A percentile compares a stretch with the other conserved stretches of the same genome.
phyloP scores from a whole-genome alignment of 2,329 filamentous ascomycete species.

The Emmonsiellopsis sp. region DNA sequence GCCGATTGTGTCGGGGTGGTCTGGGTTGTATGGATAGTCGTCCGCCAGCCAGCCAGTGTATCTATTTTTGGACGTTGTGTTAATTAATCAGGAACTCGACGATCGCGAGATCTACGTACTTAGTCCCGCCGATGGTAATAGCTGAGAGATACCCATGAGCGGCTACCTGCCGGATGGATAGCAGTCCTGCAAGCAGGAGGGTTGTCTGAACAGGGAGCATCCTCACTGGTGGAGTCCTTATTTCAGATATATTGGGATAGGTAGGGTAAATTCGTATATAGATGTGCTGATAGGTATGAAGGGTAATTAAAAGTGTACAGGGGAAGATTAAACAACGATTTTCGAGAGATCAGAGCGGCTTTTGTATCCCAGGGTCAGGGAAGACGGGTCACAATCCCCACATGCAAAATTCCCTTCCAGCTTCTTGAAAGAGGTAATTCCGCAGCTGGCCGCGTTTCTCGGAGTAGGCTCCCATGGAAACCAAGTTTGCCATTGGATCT shows the following conservation, averaged over 20 bases:
- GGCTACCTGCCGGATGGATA: conserved; percentile 22
- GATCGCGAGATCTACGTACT: conserved; percentile 14
- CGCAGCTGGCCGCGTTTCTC: too few relatives aligned
- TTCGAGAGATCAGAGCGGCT: not conserved
- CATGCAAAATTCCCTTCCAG: too few relatives aligned
- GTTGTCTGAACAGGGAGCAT: not conserved
- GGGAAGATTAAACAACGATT: not conserved
- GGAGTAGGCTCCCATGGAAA: too few relatives aligned
- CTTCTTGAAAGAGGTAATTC: too few relatives aligned
- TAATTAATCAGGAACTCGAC: not conserved
- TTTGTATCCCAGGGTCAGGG: not conserved
- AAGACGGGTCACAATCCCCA: too few relatives aligned
- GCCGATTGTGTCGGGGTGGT: conserved; percentile 40
- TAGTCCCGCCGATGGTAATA: conserved; percentile 26
- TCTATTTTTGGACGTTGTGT: conserved; percentile 26
- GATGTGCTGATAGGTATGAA: too few relatives aligned
- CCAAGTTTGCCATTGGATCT: too few relatives aligned
- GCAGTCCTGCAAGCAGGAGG: not conserved
- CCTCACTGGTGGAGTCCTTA: not conserved
- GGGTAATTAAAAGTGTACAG: too few relatives aligned
- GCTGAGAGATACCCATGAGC: conserved; percentile 32
- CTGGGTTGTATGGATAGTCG: conserved; percentile 24
- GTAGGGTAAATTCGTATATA: too few relatives aligned
- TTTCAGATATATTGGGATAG: not conserved
- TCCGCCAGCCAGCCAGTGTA: conserved; percentile 34